These are phyloP conservation scores for Apodospora peruviana DNA, from an alignment of 495 filamentous ascomycete species.

Conservation along the genomic window DNA sequence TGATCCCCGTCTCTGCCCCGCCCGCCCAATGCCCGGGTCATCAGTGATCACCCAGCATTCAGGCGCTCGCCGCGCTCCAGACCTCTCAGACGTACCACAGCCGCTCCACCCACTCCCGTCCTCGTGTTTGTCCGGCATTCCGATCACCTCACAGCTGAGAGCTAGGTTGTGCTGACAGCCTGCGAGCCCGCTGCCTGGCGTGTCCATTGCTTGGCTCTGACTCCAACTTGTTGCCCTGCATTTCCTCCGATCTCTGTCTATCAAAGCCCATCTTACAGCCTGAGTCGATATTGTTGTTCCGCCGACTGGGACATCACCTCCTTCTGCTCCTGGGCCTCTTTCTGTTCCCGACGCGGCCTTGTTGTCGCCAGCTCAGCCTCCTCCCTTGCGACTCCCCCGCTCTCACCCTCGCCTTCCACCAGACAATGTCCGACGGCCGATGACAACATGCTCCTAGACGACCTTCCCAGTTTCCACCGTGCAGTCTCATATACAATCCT, in stretches of 20 bases:
- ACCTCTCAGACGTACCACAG: no score
- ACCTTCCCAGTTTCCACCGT: conserved; percentile 8
- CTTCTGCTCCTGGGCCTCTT: no score
- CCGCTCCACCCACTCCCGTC: neutral
- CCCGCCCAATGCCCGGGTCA: no score
- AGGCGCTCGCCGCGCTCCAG: no score
- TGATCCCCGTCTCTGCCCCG: no score
- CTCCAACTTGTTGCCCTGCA: neutral
- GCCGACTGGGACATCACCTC: no score
- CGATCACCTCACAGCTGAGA: neutral
- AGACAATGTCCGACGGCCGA: conserved; percentile 1
- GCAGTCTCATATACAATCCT: conserved; percentile 3
- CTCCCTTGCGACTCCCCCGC: neutral
- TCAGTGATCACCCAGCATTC: no score
- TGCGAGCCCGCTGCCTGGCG: neutral
- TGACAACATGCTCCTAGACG: conserved; percentile 31
- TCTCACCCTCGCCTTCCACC: no score
- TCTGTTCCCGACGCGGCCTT: no score
- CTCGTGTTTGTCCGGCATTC: neutral
- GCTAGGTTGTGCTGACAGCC: neutral
- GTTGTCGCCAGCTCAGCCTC: neutral
- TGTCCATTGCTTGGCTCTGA: neutral
- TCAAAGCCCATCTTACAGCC: no score
- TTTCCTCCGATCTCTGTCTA: no score
- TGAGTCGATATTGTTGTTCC: no score